Base-by-base conservation (phyloP, 805 yeast genomes). In the Nakazawaea ishiwadae region DNA sequence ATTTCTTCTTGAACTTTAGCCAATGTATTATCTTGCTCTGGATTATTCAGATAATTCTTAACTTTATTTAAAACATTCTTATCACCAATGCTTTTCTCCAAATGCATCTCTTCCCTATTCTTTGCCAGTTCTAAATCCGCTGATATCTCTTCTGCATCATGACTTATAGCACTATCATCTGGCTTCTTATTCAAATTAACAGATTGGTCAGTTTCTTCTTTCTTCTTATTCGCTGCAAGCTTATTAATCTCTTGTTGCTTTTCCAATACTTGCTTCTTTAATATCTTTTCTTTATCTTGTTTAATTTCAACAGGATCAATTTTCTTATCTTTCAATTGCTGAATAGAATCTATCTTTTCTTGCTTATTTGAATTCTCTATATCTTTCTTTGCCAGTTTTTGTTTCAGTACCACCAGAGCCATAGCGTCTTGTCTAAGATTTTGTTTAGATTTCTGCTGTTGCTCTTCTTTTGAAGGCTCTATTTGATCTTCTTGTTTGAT, bases 331-430 rank as follows among this genome's bases (percentile, higher is more conserved):
- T 20, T 39, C 39, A 17, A 38, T 43, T 21, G 32, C 42, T 36
- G 45, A 42, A 36, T 37, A 21, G 40, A 20, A 36, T 41, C 48
- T 36, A 36, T 39, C 36, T 40, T 47, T 38, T 35, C 45, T 44
- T 44, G 42, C 45, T 40, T 51, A 46, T 36, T 50, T 48, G 23
- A 42, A 44, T 31, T 41, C 44, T 42, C 53, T 6, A 15, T 35
- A 23, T 40, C 44, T 16, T 40, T 19, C 36, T 40, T 40, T 12
- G 35, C 35, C 44, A 35, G 39, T 23, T 40, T 40, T 20, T 40
- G 44, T 24, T 40, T 40, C 32, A 40, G 35, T 39, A 40, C 39
- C 6, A 24, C 44, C 16, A n/a, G 35, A 4, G 39, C 39, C 44
- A 40, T 40, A 19, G 39, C 39, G 7, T 31, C 39, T 26, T 40